Percentiles rank a stretch among this genome's conserved stretches.
phyloP scores from a whole-genome alignment of 1,284 basidiomycete species.

The Neonothopanus nambi region DNA sequence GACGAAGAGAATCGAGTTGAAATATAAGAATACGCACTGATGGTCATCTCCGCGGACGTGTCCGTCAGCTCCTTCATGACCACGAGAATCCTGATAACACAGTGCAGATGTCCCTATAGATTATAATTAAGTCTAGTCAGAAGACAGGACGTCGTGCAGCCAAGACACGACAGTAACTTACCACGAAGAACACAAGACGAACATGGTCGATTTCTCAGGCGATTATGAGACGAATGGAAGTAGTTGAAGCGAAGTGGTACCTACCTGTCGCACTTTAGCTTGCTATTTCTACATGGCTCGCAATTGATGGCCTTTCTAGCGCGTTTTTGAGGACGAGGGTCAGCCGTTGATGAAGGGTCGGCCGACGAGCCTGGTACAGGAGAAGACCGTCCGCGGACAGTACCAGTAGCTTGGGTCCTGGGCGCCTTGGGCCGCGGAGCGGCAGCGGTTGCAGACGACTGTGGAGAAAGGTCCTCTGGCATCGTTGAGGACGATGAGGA shows the following conservation, averaged over 20 bases:
- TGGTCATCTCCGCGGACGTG: slow-evolving; percentile 56
- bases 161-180: slow-evolving; percentile 27
- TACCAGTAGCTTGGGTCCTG: slow-evolving; percentile 33
- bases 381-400: slow-evolving; percentile 49
- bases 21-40: slow-evolving; percentile 40
- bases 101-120: slow-evolving; percentile 65
- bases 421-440: slow-evolving; percentile 43
- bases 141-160: slow-evolving; percentile 8
- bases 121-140: slow-evolving; percentile 2
- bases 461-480: slow-evolving; percentile 46
- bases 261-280: slow-evolving; percentile 82
- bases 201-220: slow-evolving; percentile 72
- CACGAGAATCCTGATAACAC: slow-evolving; percentile 73
- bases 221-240: slow-evolving; percentile 10
- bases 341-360: slow-evolving; percentile 33
- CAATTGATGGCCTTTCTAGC: slow-evolving; percentile 84
- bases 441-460: slow-evolving; percentile 35
- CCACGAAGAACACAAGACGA: slow-evolving; percentile 81
- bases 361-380: slow-evolving; percentile 39
- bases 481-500: slow-evolving; percentile 30
- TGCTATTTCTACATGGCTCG: slow-evolving; percentile 80
- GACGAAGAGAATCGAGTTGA: slow-evolving; percentile 9
- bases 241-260: slow-evolving; percentile 18
- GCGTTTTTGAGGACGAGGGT: slow-evolving; percentile 67
- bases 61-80: slow-evolving; percentile 48